Conservation (phyloP, 495 filamentous ascomycete species). For the Schizothecium vesticola region DNA sequence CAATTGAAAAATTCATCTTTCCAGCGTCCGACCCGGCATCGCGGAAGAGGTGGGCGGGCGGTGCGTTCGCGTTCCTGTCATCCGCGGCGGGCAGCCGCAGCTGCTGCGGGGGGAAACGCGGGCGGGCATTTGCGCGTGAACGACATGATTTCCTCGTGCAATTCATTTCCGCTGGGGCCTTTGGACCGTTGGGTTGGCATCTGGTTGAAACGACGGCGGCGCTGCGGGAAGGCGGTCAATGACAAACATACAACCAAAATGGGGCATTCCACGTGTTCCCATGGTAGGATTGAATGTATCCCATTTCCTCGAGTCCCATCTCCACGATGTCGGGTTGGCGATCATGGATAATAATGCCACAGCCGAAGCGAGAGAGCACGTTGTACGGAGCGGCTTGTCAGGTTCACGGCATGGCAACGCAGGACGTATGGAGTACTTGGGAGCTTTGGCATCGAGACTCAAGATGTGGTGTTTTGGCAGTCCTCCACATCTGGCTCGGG, state of each 20-base stretch:
- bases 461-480: neutral
- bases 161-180: neutral
- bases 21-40: neutral
- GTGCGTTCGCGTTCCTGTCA: neutral
- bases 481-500: neutral
- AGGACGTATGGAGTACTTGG: neutral
- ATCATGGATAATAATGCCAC: no score
- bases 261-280: neutral
- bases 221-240: neutral
- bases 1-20: neutral
- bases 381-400: neutral
- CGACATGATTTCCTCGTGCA: neutral
- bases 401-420: neutral
- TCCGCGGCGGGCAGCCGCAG: neutral
- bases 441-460: no score
- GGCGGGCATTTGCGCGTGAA: neutral
- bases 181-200: neutral
- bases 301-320: neutral
- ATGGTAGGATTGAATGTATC: neutral
- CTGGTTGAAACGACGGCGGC: neutral
- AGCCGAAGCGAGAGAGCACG: neutral
- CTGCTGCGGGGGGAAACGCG: neutral
- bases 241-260: neutral
- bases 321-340: neutral
- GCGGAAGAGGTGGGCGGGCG: neutral